phyloP scores from a whole-genome alignment of 2,329 filamentous ascomycete genomes.

The Neocucurbitaria cava region DNA sequence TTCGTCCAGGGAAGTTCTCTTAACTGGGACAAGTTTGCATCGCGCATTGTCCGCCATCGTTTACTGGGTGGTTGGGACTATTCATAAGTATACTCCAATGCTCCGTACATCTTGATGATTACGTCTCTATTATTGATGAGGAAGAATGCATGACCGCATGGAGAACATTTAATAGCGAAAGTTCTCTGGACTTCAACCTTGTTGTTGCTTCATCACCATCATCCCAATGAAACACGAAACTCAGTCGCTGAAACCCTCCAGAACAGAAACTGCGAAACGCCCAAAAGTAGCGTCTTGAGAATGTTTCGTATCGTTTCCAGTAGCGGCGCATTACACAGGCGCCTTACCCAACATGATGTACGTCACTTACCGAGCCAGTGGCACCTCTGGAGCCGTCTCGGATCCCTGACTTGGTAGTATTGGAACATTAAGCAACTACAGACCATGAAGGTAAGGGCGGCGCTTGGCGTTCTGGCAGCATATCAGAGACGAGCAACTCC shows the following conservation, averaged over 20 bases:
- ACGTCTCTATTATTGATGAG: too few relatives aligned
- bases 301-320: conserved; percentile 14
- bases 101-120: too few relatives aligned
- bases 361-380: conserved; percentile 10
- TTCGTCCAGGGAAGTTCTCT: too few relatives aligned
- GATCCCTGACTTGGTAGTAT: conserved; percentile 6
- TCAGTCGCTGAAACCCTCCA: conserved; percentile 28
- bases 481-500: conserved; percentile 1
- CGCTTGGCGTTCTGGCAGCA: conserved; percentile 23
- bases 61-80: too few relatives aligned
- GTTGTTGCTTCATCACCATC: background rate
- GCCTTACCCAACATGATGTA: background rate
- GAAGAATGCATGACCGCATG: too few relatives aligned
- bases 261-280: conserved; percentile 24
- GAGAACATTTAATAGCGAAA: background rate
- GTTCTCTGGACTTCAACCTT: too few relatives aligned
- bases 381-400: conserved; percentile 1
- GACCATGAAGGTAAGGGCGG: conserved; percentile 7
- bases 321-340: conserved; percentile 5
- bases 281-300: conserved; percentile 33
- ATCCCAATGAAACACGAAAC: conserved; percentile 22
- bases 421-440: conserved; percentile 7
- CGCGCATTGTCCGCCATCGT: too few relatives aligned
- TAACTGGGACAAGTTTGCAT: too few relatives aligned
- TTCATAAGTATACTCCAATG: too few relatives aligned